A percentile compares a stretch with the other conserved stretches of the same genome.
Conservation (phyloP, 2,329 filamentous ascomycete species). For the Aspergillus brunneoviolaceus region DNA sequence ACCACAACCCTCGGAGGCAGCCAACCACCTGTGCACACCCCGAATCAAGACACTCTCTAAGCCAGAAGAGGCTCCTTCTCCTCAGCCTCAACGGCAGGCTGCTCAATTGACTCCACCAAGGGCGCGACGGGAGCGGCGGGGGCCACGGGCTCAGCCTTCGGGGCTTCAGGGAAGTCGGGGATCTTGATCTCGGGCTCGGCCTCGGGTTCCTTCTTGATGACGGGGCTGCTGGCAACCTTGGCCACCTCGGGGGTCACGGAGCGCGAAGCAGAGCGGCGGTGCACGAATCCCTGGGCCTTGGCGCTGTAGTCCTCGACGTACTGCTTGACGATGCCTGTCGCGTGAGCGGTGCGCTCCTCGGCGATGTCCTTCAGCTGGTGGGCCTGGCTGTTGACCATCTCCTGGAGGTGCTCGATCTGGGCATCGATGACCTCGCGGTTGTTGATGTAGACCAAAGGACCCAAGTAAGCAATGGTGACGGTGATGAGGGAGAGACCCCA, state of each 20-base stretch:
- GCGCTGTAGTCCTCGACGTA: conserved; percentile 61
- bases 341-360: conserved; percentile 59
- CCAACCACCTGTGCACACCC: background rate
- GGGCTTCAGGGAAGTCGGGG: conserved; percentile 52
- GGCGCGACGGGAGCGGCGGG: background rate
- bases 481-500: conserved; percentile 62
- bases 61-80: conserved; percentile 39
- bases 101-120: conserved; percentile 26
- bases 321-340: conserved; percentile 57
- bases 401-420: conserved; percentile 55
- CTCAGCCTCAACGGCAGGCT: conserved; percentile 25
- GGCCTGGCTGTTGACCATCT: conserved; percentile 58
- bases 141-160: conserved; percentile 39
- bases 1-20: background rate
- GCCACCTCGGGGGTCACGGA: conserved; percentile 34
- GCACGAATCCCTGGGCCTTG: conserved; percentile 59
- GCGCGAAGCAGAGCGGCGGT: conserved; percentile 19
- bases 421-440: conserved; percentile 65
- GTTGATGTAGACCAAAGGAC: conserved; percentile 62
- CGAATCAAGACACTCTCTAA: background rate
- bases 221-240: conserved; percentile 27
- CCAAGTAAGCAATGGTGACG: conserved; percentile 57
- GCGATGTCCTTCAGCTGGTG: conserved; percentile 61
- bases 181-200: conserved; percentile 42
- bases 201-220: conserved; percentile 37